phyloP scores from a whole-genome alignment of 2,329 filamentous ascomycete genomes.

The Mariannaea elegans region DNA sequence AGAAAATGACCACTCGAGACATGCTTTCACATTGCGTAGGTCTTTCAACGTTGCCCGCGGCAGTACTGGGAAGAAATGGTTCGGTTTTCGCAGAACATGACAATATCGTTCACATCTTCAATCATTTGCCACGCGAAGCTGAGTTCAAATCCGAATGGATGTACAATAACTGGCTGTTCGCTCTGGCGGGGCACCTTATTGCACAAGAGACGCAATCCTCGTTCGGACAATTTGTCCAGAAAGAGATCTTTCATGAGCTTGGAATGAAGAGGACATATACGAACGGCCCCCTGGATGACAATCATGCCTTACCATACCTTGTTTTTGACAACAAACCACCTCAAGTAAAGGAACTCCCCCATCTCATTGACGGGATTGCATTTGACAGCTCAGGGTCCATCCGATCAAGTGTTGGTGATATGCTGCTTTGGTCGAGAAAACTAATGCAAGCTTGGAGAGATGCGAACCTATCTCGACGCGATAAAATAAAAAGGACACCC shows the following conservation, averaged over 20 bases:
- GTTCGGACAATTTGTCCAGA: background rate
- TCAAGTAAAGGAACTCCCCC: background rate
- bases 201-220: background rate
- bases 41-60: background rate
- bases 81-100: background rate
- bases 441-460: constrained; percentile 1
- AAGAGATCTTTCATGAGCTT: background rate
- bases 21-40: constrained; percentile 9
- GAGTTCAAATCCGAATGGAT: constrained; percentile 9
- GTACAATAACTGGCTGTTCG: constrained; percentile 16
- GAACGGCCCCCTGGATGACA: background rate
- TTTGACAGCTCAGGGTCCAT: constrained; percentile 8
- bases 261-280: constrained; percentile 4
- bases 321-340: background rate
- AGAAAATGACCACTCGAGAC: constrained; percentile 1
- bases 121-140: constrained; percentile 1
- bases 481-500: too few species aligned
- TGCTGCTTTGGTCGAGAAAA: background rate
- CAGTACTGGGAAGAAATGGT: background rate
- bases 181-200: constrained; percentile 4
- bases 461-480: background rate
- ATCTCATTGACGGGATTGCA: background rate
- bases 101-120: constrained; percentile 5
- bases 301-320: constrained; percentile 1
- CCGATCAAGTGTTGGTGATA: constrained; percentile 7